A percentile compares a stretch with the other conserved stretches of the same genome.
These are phyloP conservation scores for Pythium vanterpoolii DNA, from an alignment of 352 stramenopile species.

Conservation along the genomic window DNA sequence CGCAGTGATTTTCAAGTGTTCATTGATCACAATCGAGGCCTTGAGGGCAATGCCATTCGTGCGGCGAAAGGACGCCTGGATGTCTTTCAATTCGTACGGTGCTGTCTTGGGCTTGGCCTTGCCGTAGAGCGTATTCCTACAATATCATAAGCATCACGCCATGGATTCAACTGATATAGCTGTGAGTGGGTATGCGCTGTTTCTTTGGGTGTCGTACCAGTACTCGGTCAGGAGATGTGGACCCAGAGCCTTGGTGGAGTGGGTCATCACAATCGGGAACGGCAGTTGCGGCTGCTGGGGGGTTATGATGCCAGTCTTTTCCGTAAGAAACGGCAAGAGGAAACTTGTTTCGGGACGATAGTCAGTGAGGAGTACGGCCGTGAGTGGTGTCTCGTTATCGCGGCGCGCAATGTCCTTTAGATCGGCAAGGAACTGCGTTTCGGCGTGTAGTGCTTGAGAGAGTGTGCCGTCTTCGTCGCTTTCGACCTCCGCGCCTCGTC, in stretches of 20 bases:
- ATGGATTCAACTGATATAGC: too few species aligned
- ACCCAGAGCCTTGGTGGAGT: constrained; percentile 67
- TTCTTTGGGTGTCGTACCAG: too few species aligned
- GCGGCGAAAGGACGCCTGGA: constrained; percentile 49
- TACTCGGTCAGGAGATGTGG: constrained; percentile 73
- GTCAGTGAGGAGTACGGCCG: constrained; percentile 61
- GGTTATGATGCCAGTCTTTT: constrained; percentile 41
- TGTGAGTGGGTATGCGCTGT: too few species aligned
- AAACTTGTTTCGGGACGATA: constrained; percentile 66
- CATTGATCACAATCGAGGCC: constrained; percentile 50
- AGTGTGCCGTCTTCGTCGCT: constrained; percentile 44
- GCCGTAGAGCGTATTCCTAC: constrained; percentile 38
- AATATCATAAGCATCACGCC: too few species aligned
- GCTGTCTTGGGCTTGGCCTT: constrained; percentile 46
- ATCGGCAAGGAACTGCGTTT: constrained; percentile 55
- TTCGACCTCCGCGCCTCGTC: constrained; percentile 14
- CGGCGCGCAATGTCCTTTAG: constrained; percentile 50
- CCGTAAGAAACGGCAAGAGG: constrained; percentile 69
- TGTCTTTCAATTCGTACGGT: constrained; percentile 60
- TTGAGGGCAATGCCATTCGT: constrained; percentile 48
- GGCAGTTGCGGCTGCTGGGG: constrained; percentile 29
- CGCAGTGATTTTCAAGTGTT: constrained; percentile 73
- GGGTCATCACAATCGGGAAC: constrained; percentile 63
- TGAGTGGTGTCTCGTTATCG: constrained; percentile 34
- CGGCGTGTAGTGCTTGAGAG: constrained; percentile 23